These are phyloP conservation scores for Anastatica hierochuntica DNA, from an alignment of 345 rosid genomes.

Conservation along the genomic window DNA sequence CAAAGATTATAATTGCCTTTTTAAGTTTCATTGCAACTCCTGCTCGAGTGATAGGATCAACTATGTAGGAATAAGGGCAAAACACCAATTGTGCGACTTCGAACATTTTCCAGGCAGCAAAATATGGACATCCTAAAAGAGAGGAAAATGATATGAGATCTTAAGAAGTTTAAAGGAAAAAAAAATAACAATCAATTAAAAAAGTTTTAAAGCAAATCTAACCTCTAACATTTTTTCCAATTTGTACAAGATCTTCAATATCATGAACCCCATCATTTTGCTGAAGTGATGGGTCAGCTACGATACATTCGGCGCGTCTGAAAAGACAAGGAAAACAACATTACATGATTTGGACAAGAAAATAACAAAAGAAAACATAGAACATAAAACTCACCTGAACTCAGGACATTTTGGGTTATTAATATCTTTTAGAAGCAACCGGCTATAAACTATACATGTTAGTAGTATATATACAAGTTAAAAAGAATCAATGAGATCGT, in stretches of 20 bases:
- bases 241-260: slow-evolving; percentile 94
- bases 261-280: slow-evolving; percentile 85
- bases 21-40: slow-evolving; percentile 82
- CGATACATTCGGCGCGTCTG: slow-evolving; percentile 65
- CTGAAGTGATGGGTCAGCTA: slow-evolving; percentile 67
- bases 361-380: neutral
- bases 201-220: neutral
- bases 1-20: slow-evolving; percentile 79
- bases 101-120: slow-evolving; percentile 73
- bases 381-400: slow-evolving; percentile 56
- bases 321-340: slow-evolving; percentile 10
- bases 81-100: slow-evolving; percentile 75
- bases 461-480: neutral
- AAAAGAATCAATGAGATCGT: neutral
- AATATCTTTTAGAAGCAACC: slow-evolving; percentile 52
- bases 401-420: slow-evolving; percentile 49
- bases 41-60: slow-evolving; percentile 82
- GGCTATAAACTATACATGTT: slow-evolving; percentile 32
- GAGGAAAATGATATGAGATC: neutral
- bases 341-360: neutral
- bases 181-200: neutral
- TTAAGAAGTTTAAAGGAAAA: slow-evolving; percentile 1
- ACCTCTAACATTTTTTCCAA: slow-evolving; percentile 91
- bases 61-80: slow-evolving; percentile 82
- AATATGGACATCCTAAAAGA: slow-evolving; percentile 85